These are phyloP conservation scores for Miscanthus lutarioriparius DNA, from an alignment of 176 grass and related monocot genomes.

Conservation along the genomic window DNA sequence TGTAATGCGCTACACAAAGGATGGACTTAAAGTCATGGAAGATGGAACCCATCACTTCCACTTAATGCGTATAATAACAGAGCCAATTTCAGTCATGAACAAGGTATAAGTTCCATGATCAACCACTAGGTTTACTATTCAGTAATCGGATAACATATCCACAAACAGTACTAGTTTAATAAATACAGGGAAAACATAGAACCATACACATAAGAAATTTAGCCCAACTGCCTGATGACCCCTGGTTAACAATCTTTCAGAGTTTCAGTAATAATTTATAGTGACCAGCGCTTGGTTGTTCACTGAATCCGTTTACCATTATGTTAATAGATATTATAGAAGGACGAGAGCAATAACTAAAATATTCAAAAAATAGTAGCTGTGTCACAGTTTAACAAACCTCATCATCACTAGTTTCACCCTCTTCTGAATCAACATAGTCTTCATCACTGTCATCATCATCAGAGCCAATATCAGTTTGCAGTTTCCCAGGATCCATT, in stretches of 20 bases:
- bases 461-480: constrained; percentile 29
- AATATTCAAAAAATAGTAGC: neutral
- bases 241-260: too few species aligned
- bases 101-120: neutral
- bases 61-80: too few species aligned
- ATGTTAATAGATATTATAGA: neutral
- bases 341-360: constrained; percentile 8
- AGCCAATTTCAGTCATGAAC: too few species aligned
- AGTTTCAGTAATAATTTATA: too few species aligned
- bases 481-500: constrained; percentile 30
- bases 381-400: constrained; percentile 28
- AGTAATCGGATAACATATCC: neutral
- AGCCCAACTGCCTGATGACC: too few species aligned
- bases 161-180: neutral
- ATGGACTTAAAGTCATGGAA: too few species aligned
- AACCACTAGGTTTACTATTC: neutral
- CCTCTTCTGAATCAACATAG: constrained; percentile 19
- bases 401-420: constrained; percentile 42
- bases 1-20: too few species aligned
- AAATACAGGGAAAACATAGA: constrained; percentile 17
- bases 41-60: too few species aligned
- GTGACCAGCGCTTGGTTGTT: too few species aligned
- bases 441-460: constrained; percentile 22
- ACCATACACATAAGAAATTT: neutral
- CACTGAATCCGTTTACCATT: too few species aligned